Base-by-base conservation (phyloP, 805 yeast genomes). In the Cyberlindnera samutprakarnensis region DNA sequence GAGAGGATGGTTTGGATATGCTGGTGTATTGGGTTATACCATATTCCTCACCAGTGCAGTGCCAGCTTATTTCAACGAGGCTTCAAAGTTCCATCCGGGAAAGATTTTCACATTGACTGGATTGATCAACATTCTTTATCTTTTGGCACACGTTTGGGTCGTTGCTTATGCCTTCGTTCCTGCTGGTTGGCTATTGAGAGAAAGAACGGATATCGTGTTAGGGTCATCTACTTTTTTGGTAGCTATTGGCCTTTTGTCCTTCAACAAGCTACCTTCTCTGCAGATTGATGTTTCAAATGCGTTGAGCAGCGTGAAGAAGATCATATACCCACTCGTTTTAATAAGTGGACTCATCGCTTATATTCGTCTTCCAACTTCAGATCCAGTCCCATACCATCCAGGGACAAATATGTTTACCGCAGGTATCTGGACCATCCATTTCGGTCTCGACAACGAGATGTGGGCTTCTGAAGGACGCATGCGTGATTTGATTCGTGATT, bases 101-200 rank as follows among this genome's bases (percentile, higher is more conserved):
- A 45, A 68, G 15, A 54, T 75, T 1, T 74, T 77, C 46, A 57
- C 65, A 4, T 36, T 70, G 2, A 68, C 72, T 1, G 70, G 72
- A 35, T 49, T 75, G 6, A 43, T 72, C 27, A 60, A 70, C 40
- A 62, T 77, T 31, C 29, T 80, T 4, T 53, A 84, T 23, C 66
- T 79, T 17, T 65, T 92, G 39, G 94, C 82, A 5, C 90, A 87
- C 56, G 94, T 90, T 31, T 90, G 97, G 97, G 79, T 82, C 26
- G 97, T 92, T 28, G 98, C 98, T 0, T 92, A 92, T 57, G 97
- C 98, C 0, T 92, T 92, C 61, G 98, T 92, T 28, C 98, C 98
- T 9, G 88, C 85, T 38, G 98, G 98, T 7, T 78, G 80, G 53
- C 39, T 82, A 15, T 64, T 92, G 31, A 73, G 98, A 51, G 98